These are phyloP conservation scores for Citrus australasica DNA, from an alignment of 345 rosid genomes.

Conservation along the genomic window DNA sequence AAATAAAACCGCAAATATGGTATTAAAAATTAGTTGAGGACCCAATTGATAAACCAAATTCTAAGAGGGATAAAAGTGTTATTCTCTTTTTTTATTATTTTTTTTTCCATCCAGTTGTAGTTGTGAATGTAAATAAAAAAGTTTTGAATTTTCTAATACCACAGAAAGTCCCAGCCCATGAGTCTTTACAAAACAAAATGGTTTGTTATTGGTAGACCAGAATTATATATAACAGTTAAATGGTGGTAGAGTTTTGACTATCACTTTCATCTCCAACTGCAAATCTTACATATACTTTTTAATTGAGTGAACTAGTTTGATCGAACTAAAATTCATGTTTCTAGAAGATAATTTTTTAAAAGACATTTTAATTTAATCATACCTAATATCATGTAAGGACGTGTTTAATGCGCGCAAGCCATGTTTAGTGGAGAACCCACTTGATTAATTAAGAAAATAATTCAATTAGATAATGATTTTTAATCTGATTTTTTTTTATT, in stretches of 20 bases:
- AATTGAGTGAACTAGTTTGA: not conserved
- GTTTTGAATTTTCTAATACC: no score
- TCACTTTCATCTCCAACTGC: constrained; percentile 21
- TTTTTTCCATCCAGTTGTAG: no score
- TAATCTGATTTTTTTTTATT: not conserved
- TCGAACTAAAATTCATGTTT: not conserved
- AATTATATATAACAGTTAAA: not conserved
- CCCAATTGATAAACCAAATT: no score
- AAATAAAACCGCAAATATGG: no score
- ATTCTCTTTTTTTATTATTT: no score
- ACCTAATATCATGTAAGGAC: constrained; percentile 17
- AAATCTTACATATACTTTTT: not conserved
- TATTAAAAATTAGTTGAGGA: no score
- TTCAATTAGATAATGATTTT: not conserved
- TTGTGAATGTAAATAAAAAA: no score
- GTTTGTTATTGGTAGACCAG: not conserved
- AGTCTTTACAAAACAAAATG: no score
- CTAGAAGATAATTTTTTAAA: not conserved
- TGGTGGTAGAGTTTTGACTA: constrained; percentile 25
- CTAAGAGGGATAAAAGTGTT: no score
- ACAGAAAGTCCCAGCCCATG: no score
- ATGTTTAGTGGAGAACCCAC: constrained; percentile 15
- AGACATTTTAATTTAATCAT: not conserved
- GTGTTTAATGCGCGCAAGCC: constrained; percentile 8
- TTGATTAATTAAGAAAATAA: not conserved